phyloP scores from a whole-genome alignment of 768 basidiomycete genomes.

The Leccinum disarticulatum region DNA sequence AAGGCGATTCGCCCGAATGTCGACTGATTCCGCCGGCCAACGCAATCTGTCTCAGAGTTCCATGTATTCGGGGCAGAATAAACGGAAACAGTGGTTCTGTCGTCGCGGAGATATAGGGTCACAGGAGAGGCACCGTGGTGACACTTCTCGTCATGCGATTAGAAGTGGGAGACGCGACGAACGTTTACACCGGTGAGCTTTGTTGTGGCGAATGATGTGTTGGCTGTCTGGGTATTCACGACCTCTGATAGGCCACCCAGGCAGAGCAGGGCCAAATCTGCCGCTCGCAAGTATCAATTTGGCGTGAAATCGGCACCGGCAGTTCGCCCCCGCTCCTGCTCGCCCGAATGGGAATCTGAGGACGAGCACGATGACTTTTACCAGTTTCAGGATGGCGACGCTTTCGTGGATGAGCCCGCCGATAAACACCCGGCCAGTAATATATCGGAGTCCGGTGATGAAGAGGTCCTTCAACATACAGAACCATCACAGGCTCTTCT shows the following conservation, averaged over 20 bases:
- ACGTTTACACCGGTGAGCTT: conserved; percentile 10
- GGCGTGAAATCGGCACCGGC: conserved; percentile 14
- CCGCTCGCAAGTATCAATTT: conserved; percentile 14
- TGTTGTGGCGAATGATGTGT: no score
- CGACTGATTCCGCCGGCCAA: conserved; percentile 14
- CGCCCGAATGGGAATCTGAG: conserved; percentile 6
- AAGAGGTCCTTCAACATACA: conserved; percentile 4
- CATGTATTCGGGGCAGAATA: neutral
- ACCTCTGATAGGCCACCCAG: conserved; percentile 3
- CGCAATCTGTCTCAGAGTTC: neutral
- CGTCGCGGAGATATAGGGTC: conserved; percentile 11
- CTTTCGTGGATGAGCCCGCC: neutral
- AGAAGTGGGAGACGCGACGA: conserved; percentile 1
- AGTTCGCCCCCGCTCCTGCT: neutral
- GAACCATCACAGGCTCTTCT: conserved; percentile 37
- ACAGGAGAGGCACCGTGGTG: neutral
- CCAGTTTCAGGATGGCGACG: conserved; percentile 5
- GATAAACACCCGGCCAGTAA: neutral
- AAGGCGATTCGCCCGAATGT: conserved; percentile 21
- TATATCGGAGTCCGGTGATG: conserved; percentile 11
- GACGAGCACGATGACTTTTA: neutral
- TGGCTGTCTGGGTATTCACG: conserved; percentile 4
- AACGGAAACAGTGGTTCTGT: conserved; percentile 17
- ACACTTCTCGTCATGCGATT: neutral
- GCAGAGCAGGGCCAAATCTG: conserved; percentile 13